Evolutionary conservation across 1,284 basidiomycete species (phyloP).

Genomic region (Cystobasidium pallidum): DNA sequence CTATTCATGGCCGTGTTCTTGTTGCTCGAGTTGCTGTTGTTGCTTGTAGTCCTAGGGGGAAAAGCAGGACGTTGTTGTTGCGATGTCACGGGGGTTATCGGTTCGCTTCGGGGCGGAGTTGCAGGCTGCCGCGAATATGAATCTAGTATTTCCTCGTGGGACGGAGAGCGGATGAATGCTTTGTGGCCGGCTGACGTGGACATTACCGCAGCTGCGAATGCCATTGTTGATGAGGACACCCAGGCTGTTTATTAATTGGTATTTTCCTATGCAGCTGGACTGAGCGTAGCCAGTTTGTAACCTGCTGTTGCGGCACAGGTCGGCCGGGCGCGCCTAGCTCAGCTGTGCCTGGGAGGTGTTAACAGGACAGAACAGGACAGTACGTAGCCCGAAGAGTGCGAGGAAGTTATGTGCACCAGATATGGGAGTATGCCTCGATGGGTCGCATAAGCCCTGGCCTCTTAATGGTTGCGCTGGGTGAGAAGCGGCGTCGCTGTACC

Average conservation of each 20-base stretch:
- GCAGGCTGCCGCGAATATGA: not conserved
- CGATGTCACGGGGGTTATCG: not conserved
- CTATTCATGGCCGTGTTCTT: not conserved
- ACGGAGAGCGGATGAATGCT: conserved; percentile 5
- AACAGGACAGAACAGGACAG: not conserved
- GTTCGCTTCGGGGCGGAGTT: not conserved
- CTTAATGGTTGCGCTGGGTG: no score
- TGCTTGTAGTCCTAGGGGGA: not conserved
- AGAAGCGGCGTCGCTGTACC: no score
- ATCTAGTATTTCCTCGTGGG: conserved; percentile 4
- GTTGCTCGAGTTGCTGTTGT: not conserved
- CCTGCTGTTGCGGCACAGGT: no score
- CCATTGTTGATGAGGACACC: conserved; percentile 8
- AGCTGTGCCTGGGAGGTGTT: conserved; percentile 8
- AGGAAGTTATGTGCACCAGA: not conserved
- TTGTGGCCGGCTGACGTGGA: conserved; percentile 21
- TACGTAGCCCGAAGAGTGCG: not conserved
- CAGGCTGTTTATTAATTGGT: not conserved
- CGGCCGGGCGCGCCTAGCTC: no score
- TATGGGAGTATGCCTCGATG: no score
- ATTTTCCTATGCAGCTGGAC: not conserved
- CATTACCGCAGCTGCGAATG: conserved; percentile 30
- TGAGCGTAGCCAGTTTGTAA: not conserved
- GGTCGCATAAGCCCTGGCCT: no score
- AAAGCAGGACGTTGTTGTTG: not conserved